phyloP scores from a whole-genome alignment of 192 early-diverging fungal genomes.

The Podila clonocystis region DNA sequence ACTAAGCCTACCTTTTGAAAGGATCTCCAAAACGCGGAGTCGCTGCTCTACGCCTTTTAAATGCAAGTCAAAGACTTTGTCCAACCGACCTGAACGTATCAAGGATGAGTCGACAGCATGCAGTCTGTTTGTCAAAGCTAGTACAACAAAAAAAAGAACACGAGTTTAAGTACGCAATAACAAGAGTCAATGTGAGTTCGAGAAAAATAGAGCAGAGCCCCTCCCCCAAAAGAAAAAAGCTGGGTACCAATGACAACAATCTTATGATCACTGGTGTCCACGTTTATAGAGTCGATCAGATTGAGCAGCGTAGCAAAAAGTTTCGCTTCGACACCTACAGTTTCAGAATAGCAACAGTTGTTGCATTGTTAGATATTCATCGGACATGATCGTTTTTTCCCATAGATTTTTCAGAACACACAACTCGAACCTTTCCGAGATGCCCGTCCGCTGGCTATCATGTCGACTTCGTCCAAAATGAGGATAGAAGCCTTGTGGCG shows the following conservation, averaged over 20 bases:
- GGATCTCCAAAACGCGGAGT: slow-evolving; percentile 46
- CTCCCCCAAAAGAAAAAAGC: too few relatives aligned
- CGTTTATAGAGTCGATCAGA: slow-evolving; percentile 57
- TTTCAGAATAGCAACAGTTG: not conserved
- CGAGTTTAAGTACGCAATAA: not conserved
- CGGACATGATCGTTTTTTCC: slow-evolving; percentile 5
- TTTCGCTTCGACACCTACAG: slow-evolving; percentile 54
- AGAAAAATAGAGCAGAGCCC: not conserved
- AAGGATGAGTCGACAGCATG: slow-evolving; percentile 61
- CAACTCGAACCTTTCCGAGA: slow-evolving; percentile 43
- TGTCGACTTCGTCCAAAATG: slow-evolving; percentile 66
- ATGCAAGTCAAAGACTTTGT: slow-evolving; percentile 56
- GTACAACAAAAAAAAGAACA: not conserved
- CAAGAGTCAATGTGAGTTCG: not conserved
- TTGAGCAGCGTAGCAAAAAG: slow-evolving; percentile 51
- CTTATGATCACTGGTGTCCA: slow-evolving; percentile 9
- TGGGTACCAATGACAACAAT: slow-evolving; percentile 60
- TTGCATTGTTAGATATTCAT: not conserved
- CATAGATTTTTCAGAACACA: not conserved
- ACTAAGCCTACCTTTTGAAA: slow-evolving; percentile 50
- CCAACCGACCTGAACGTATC: slow-evolving; percentile 68
- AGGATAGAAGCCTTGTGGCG: slow-evolving; percentile 53
- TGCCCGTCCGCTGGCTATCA: slow-evolving; percentile 53
- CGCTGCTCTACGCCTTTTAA: slow-evolving; percentile 59
- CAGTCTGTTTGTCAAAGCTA: slow-evolving; percentile 62